Percentiles rank a stretch among this genome's conserved stretches.
Conservation (phyloP, 2,329 filamentous ascomycete species). For the Bimuria novae-zelandiae region DNA sequence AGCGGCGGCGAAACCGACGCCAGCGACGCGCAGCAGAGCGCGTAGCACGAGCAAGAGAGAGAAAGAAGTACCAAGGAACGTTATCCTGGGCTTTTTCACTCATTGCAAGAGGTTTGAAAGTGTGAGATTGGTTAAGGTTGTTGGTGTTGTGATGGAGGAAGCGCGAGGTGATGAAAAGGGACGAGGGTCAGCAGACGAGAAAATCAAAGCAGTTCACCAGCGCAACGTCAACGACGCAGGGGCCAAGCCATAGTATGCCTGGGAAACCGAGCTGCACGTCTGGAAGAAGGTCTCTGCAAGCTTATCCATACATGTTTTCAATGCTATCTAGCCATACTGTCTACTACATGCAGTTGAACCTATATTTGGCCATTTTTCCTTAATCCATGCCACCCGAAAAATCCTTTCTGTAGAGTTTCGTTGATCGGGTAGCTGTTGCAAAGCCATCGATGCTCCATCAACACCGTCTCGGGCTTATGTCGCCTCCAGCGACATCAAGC, state of each 20-base stretch:
- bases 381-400: background rate
- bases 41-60: background rate
- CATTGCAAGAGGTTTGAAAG: background rate
- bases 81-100: background rate
- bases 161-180: background rate
- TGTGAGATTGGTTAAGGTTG: background rate
- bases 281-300: background rate
- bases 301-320: background rate
- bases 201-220: conserved; percentile 1
- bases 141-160: background rate
- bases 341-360: background rate
- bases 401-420: background rate
- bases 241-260: background rate
- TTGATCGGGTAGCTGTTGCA: background rate
- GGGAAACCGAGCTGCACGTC: background rate
- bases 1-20: background rate
- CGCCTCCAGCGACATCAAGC: no score
- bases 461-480: no score
- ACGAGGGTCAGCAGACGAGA: background rate
- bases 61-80: background rate
- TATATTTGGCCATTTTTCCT: background rate
- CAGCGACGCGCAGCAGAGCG: background rate
- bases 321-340: background rate
- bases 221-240: background rate
- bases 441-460: no score